These are phyloP conservation scores for Macadamia tetraphylla DNA, from an alignment of 164 flowering plant species.

Conservation along the genomic window DNA sequence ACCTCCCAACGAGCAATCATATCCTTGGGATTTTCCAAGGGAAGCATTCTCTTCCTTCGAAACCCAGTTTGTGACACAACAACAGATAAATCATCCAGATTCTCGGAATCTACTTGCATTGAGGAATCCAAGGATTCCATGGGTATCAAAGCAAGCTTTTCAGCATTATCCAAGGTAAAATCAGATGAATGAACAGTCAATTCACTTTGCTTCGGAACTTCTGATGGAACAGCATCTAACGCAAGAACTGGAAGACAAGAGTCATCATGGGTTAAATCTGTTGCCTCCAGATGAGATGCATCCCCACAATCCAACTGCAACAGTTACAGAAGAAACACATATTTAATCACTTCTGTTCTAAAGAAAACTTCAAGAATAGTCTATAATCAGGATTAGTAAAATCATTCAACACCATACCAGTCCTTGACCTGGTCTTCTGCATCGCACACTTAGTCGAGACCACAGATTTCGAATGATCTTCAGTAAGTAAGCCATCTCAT, in stretches of 20 bases:
- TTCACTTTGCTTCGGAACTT: conserved; percentile 22
- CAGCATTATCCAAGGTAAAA: conserved; percentile 18
- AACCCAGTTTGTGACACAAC: conserved; percentile 29
- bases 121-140: conserved; percentile 24
- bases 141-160: conserved; percentile 49
- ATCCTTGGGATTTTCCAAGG: conserved; percentile 79
- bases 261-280: conserved; percentile 31
- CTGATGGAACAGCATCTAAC: conserved; percentile 25
- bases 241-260: conserved; percentile 27
- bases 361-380: not conserved
- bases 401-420: conserved; percentile 37
- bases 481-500: conserved; percentile 71
- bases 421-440: conserved; percentile 46
- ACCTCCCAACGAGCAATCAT: conserved; percentile 90
- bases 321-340: not conserved
- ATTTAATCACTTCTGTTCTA: conserved; percentile 2
- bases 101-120: conserved; percentile 19
- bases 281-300: conserved; percentile 18
- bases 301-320: conserved; percentile 46
- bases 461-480: conserved; percentile 74
- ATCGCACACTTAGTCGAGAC: conserved; percentile 40
- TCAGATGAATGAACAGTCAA: conserved; percentile 25
- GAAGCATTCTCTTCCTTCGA: conserved; percentile 29
- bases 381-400: not conserved
- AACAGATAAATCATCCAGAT: conserved; percentile 26